Evolutionary conservation across 2,329 filamentous ascomycete species (phyloP), one percentile per base, ranked within the genome.

Genomic region (Fusarium anthophilum): DNA sequence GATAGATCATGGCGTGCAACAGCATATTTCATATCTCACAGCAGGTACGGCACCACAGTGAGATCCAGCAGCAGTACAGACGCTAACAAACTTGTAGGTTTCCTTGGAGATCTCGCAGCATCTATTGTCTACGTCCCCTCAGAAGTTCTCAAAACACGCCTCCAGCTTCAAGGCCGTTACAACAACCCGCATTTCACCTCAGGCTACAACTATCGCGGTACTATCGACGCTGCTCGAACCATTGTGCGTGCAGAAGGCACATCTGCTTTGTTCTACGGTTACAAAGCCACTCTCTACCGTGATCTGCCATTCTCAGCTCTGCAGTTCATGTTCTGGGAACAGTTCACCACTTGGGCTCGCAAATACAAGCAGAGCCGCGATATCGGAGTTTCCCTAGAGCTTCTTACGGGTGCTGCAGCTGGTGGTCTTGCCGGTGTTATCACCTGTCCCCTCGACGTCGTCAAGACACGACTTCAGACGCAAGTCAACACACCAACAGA

Each of bases 251-350:
- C 89, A 47, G 96, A 99, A 84, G 97, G 96, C 2, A 87, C 94
- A 61, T 87, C 90, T 0, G 96, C 97, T 24, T 88, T 99, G 30
- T 99, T 98, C 82, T 93, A 97, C 77, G 96, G 96, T n/a, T 99
- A 97, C 86, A 96, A 96, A 82, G 96, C 96, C 17, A 99, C 96
- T 0, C 90, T 99, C 7, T 96, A 94, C 84, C 93, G 96, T 66
- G 96, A 99, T 79, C 88, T 99, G 28, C 96, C 96, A 4, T 99
- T 98, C 81, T 98, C 96, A 1, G 96, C 96, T 2, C 85, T 99
- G 17, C 96, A 99, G 80, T 98, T 99, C 83, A 96, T 97, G 79
- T 98, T 99, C 81, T 99, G 98, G 86, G 96, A 99, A 83, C 94
- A 98, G 82, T 95, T 95, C 80, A 94, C 95, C 78, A 90, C 88